Base-by-base conservation (phyloP, 306 rosid genomes). In the Acacia crassicarpa region DNA sequence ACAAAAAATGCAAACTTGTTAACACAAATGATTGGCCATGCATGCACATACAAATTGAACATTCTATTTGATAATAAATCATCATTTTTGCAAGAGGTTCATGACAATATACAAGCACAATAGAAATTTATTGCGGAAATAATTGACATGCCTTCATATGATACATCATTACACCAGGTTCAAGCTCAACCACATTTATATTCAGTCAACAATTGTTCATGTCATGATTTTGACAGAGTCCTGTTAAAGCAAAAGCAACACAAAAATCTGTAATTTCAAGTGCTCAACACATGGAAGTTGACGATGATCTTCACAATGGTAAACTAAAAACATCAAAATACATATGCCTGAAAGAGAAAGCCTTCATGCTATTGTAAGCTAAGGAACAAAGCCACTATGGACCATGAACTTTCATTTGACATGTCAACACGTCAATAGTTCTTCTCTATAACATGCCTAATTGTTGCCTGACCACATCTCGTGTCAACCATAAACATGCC, bases 1-100 rank as follows among this genome's bases (percentile, higher is more conserved):
- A 81, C 81, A 74, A 62, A 79, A 81, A 83, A 69, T 46, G 74
- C 35, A 76, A 76, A 80, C 77, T 81, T 72, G 75, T 77, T 49
- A 80, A 38, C 44, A 53, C 41, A 59, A 61, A 70, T 51, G 49
- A 83, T 40, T 38, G 75, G 30, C 41, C 58, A 81, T 46, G 48
- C 80, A 83, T 66, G 59, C 59, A 74, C 49, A 74, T 48, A 51
- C 46, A 66, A 72, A 27, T 71, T 33, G 6, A 76, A 75, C 19
- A 66, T 62, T 59, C 40, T 38, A 20, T 65, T 59, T n/a, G 67
- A 74, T 67, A 67, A 74, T 48, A 67, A 12, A 77, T 17, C 83
- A 73, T 73, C 59, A 59, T 59, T 41, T 73, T 78, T 54, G 72
- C 40, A 54, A 83, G 76, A 53, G 45, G 56, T 69, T 72, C 74